A percentile compares a stretch with the other conserved stretches of the same genome.
Conservation (phyloP, 164 flowering plant genomes). For the Liquidambar formosana region DNA sequence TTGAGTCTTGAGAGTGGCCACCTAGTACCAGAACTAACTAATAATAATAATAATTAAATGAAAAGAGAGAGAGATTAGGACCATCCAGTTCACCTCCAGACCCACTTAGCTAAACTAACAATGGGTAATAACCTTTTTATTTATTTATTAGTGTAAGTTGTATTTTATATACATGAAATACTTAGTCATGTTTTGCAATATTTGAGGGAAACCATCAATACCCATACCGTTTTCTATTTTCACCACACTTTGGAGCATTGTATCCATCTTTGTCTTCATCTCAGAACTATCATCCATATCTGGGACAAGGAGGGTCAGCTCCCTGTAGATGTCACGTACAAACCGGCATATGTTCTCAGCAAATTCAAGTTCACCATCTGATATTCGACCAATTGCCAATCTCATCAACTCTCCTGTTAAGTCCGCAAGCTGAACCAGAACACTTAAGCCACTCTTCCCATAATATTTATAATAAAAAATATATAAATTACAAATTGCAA, state of each 20-base stretch:
- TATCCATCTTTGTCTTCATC: conserved; percentile 91
- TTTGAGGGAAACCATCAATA: neutral
- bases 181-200: neutral
- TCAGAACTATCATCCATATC: conserved; percentile 77
- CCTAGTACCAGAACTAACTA: too few species aligned
- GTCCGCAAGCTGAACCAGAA: conserved; percentile 70
- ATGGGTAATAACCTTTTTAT: too few species aligned
- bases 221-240: conserved; percentile 90
- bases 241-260: conserved; percentile 88
- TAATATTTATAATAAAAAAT: too few species aligned
- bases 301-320: conserved; percentile 74
- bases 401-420: conserved; percentile 97
- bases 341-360: conserved; percentile 79
- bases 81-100: too few species aligned
- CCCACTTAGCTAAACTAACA: too few species aligned
- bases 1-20: too few species aligned
- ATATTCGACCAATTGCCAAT: conserved; percentile 84
- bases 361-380: conserved; percentile 86
- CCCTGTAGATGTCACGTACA: conserved; percentile 80
- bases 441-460: conserved; percentile 12
- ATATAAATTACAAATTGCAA: too few species aligned
- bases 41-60: too few species aligned
- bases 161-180: too few species aligned
- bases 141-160: too few species aligned
- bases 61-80: too few species aligned